These are phyloP conservation scores for Colletotrichum cereale DNA, from an alignment of 2,329 filamentous ascomycete species.

Conservation along the genomic window DNA sequence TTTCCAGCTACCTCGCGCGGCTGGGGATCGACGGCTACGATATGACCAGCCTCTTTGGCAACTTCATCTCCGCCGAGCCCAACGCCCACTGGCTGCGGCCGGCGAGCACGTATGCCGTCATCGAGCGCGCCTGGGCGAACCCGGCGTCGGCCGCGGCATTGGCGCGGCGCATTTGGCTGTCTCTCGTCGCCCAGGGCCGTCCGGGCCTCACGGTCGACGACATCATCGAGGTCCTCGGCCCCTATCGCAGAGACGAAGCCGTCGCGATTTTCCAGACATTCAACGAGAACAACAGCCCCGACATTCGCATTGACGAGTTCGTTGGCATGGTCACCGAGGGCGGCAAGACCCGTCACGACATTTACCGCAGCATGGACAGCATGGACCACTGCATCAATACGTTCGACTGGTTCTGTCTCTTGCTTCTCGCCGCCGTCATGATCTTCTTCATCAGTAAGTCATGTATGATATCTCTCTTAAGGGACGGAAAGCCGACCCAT, in stretches of 20 bases:
- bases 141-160: slow-evolving; percentile 45
- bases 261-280: slow-evolving; percentile 41
- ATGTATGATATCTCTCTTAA: too few relatives aligned
- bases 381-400: slow-evolving; percentile 49
- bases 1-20: slow-evolving; percentile 44
- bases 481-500: not conserved
- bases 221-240: slow-evolving; percentile 46
- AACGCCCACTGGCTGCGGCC: slow-evolving; percentile 46
- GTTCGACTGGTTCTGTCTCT: slow-evolving; percentile 47
- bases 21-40: slow-evolving; percentile 46
- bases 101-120: slow-evolving; percentile 43
- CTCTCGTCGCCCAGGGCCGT: slow-evolving; percentile 44
- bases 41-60: slow-evolving; percentile 45
- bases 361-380: slow-evolving; percentile 46
- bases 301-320: slow-evolving; percentile 48
- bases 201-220: slow-evolving; percentile 42
- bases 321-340: slow-evolving; percentile 45
- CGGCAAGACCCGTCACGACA: slow-evolving; percentile 44
- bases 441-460: slow-evolving; percentile 44
- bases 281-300: slow-evolving; percentile 43
- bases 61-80: slow-evolving; percentile 44
- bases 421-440: slow-evolving; percentile 44
- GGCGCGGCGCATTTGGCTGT: slow-evolving; percentile 47
- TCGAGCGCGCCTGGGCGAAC: slow-evolving; percentile 46
- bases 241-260: slow-evolving; percentile 44